phyloP scores from a whole-genome alignment of 2,329 filamentous ascomycete genomes.

The Beauveria pseudobassiana region DNA sequence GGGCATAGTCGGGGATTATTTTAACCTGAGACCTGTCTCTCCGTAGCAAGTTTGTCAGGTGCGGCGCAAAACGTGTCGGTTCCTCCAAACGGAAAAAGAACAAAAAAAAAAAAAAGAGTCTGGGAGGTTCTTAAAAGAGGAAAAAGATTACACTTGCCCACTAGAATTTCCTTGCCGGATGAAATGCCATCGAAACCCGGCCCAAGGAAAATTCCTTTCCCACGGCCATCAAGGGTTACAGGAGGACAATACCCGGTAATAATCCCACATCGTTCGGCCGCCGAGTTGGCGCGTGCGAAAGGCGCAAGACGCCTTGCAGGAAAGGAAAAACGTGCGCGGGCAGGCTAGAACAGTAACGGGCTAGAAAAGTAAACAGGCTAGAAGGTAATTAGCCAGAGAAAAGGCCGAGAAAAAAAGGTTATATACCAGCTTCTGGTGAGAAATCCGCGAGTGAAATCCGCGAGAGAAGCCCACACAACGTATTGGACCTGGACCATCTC shows the following conservation, averaged over 20 bases:
- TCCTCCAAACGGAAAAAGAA: no score
- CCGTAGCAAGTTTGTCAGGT: background rate
- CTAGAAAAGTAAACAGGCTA: no score
- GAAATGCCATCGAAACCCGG: background rate
- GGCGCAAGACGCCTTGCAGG: background rate
- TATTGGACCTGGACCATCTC: no score
- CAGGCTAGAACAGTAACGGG: no score
- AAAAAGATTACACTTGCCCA: background rate
- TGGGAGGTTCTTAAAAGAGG: background rate
- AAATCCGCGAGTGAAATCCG: no score
- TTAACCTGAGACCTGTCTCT: background rate
- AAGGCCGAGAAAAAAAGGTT: no score
- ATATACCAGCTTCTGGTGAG: no score
- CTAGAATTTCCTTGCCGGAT: background rate
- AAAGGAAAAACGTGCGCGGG: background rate
- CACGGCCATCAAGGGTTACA: background rate
- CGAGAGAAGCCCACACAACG: no score
- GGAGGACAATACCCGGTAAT: background rate
- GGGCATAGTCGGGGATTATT: background rate
- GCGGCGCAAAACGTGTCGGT: background rate
- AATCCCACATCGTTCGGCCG: background rate
- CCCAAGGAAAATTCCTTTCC: background rate
- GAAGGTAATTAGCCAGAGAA: no score
- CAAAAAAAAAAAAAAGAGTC: background rate
- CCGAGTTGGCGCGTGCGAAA: background rate